Conservation (phyloP, 176 grass and related monocot genomes). For the Triticum timopheevii region DNA sequence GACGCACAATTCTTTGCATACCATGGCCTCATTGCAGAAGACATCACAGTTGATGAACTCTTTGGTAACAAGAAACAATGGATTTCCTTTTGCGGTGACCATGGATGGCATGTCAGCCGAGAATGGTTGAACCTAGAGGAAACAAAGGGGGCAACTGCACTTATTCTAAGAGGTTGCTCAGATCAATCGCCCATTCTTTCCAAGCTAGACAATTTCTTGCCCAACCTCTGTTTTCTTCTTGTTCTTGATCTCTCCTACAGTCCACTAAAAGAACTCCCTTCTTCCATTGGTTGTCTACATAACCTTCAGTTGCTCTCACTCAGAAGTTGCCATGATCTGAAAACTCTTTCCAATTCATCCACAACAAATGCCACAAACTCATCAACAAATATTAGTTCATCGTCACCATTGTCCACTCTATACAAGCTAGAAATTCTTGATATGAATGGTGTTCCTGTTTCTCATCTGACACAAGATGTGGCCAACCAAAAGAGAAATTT, state of each 20-base stretch:
- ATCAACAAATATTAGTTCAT: not conserved
- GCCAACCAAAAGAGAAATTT: not conserved
- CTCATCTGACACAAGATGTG: not conserved
- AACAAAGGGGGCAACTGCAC: not conserved
- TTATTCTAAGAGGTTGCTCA: conserved; percentile 10
- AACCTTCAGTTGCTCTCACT: conserved; percentile 10
- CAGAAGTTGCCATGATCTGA: not conserved
- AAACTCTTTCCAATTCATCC: not conserved
- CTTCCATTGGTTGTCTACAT: not conserved
- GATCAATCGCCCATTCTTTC: not conserved
- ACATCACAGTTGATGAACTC: not conserved
- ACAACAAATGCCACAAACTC: not conserved
- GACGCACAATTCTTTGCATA: not conserved
- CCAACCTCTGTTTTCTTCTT: not conserved
- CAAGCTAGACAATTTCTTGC: not conserved
- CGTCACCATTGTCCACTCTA: not conserved
- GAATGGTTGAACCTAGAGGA: not conserved
- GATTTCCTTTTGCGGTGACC: not conserved
- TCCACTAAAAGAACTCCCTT: not conserved
- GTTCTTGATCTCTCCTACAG: conserved; percentile 30
- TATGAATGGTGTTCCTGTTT: not conserved
- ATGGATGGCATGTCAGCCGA: not conserved
- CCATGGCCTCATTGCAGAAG: not conserved
- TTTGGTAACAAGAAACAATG: not conserved
- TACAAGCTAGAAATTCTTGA: not conserved